These are phyloP conservation scores for Fistulina hepatica DNA, from an alignment of 1,284 basidiomycete species.

Conservation along the genomic window DNA sequence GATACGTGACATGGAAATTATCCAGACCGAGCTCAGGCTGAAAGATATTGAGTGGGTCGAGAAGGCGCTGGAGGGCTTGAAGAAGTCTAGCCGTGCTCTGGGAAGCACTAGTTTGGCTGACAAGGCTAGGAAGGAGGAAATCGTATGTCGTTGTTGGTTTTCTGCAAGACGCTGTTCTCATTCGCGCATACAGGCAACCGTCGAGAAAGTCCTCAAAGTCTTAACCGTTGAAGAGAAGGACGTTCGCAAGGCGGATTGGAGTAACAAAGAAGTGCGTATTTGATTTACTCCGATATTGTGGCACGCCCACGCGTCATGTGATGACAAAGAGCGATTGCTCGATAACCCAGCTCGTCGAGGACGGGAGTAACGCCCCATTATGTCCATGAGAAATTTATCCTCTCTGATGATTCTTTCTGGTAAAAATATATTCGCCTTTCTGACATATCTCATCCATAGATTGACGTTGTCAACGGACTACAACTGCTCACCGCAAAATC, in stretches of 20 bases:
- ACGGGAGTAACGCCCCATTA: constrained; percentile 56
- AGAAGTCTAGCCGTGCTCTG: constrained; percentile 60
- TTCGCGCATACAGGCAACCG: constrained; percentile 47
- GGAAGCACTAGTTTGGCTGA: constrained; percentile 82
- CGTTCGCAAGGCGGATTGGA: constrained; percentile 91
- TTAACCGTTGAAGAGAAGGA: constrained; percentile 83
- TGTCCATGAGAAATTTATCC: constrained; percentile 46
- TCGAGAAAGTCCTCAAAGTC: constrained; percentile 78
- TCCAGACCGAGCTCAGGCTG: constrained; percentile 84
- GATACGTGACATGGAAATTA: constrained; percentile 95
- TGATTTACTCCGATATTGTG: too few species aligned
- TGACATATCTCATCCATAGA: constrained; percentile 39
- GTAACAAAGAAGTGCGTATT: constrained; percentile 84
- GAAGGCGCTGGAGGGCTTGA: constrained; percentile 76
- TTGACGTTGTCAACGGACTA: constrained; percentile 92
- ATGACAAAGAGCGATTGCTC: constrained; percentile 77
- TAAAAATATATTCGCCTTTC: constrained; percentile 1
- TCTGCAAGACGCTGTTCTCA: constrained; percentile 11
- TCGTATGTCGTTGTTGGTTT: constrained; percentile 40
- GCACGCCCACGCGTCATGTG: constrained; percentile 26
- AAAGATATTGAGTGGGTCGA: constrained; percentile 99
- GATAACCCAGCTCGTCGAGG: constrained; percentile 70
- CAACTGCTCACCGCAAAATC: constrained; percentile 94
- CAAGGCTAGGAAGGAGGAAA: constrained; percentile 95
- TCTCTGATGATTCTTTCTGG: constrained; percentile 32